phyloP scores from a whole-genome alignment of 2,329 filamentous ascomycete genomes.

The Cladosporium sp. region DNA sequence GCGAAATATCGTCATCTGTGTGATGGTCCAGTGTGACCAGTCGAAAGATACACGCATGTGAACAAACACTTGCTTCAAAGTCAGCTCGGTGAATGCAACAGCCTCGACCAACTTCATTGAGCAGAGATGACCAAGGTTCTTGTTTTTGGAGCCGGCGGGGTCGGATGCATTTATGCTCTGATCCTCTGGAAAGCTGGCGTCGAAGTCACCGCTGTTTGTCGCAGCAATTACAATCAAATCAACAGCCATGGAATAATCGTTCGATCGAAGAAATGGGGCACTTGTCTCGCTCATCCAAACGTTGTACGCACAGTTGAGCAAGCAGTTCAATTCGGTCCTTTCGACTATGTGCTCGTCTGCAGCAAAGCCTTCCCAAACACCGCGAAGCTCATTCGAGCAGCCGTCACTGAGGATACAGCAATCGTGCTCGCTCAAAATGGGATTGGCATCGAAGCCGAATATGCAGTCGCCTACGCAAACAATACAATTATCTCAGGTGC shows the following conservation, averaged over 20 bases:
- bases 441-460: slow-evolving; percentile 57
- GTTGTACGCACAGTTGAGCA: slow-evolving; percentile 33
- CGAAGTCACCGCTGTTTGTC: slow-evolving; percentile 38
- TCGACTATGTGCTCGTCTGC: slow-evolving; percentile 46
- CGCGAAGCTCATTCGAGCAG: slow-evolving; percentile 36
- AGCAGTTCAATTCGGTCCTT: slow-evolving; percentile 32
- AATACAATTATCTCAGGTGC: slow-evolving; percentile 55
- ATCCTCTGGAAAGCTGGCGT: slow-evolving; percentile 35
- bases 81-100: too few species aligned
- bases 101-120: too few species aligned
- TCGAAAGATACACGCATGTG: too few species aligned
- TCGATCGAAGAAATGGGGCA: slow-evolving; percentile 36
- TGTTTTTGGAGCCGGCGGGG: slow-evolving; percentile 40
- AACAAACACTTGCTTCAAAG: too few species aligned
- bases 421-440: slow-evolving; percentile 61
- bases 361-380: slow-evolving; percentile 44
- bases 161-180: slow-evolving; percentile 40
- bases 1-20: too few species aligned
- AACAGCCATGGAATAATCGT: slow-evolving; percentile 38
- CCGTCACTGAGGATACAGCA: slow-evolving; percentile 42
- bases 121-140: slow-evolving; percentile 23
- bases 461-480: slow-evolving; percentile 44
- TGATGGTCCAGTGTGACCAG: too few species aligned
- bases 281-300: slow-evolving; percentile 32
- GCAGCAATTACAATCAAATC: slow-evolving; percentile 40